phyloP scores from a whole-genome alignment of 345 rosid genomes.

The Schrenkiella parvula region DNA sequence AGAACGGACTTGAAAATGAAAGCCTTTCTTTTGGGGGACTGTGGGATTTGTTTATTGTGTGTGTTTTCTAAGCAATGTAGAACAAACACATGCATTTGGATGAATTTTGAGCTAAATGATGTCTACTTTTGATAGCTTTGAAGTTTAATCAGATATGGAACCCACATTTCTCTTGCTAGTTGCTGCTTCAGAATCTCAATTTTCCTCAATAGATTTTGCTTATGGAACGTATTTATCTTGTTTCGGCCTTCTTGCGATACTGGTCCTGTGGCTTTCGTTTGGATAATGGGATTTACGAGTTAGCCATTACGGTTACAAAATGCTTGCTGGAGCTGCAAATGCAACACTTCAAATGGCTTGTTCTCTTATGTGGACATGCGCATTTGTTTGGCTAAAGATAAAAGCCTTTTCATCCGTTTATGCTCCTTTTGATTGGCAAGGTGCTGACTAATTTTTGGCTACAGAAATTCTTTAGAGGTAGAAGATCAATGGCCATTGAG shows the following conservation, averaged over 20 bases:
- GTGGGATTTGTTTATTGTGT: not conserved
- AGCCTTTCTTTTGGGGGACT: not conserved
- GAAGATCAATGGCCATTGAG: conserved; percentile 63
- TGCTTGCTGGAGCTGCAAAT: conserved; percentile 3
- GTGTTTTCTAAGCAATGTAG: conserved; percentile 22
- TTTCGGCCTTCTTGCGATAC: not conserved
- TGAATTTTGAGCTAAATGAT: not conserved
- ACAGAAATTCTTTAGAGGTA: conserved; percentile 98
- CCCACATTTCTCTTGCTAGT: not conserved
- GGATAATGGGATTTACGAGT: conserved; percentile 14
- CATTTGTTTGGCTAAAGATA: not conserved
- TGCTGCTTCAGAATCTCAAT: not conserved
- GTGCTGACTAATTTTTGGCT: conserved; percentile 40
- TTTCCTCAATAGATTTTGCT: not conserved
- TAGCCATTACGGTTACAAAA: not conserved
- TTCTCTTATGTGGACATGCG: not conserved
- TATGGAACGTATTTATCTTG: not conserved
- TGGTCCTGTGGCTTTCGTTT: not conserved
- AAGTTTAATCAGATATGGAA: not conserved
- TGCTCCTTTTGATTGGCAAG: conserved; percentile 16
- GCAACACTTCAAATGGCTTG: not conserved
- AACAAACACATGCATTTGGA: not conserved
- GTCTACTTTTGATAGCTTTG: not conserved
- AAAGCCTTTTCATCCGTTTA: not conserved
- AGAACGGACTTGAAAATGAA: not conserved